Conservation (phyloP, 305 asterid genomes). For the Solanum hybrid region DNA sequence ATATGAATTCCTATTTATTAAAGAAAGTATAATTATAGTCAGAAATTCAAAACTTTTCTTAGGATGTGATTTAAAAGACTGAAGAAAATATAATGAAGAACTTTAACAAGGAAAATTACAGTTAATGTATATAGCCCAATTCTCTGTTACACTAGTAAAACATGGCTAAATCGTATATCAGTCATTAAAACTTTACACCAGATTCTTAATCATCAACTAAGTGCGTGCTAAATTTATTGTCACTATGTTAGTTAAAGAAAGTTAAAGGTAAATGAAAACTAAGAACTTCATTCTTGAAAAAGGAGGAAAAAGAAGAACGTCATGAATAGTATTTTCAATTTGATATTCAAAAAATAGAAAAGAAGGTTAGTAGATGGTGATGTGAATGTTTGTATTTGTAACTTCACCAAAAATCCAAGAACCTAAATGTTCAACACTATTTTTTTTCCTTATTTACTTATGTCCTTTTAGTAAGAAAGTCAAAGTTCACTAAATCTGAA, state of each 20-base stretch:
- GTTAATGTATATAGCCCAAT: not conserved
- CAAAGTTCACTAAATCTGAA: not conserved
- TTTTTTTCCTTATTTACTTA: not conserved
- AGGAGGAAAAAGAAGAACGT: not conserved
- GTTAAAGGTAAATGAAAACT: not conserved
- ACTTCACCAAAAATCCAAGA: not conserved
- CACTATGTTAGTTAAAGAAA: not conserved
- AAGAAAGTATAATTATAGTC: not conserved
- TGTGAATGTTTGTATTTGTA: not conserved
- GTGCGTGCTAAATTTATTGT: not conserved
- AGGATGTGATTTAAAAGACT: not conserved
- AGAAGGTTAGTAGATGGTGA: not conserved
- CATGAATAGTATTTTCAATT: not conserved
- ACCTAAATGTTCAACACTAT: not conserved
- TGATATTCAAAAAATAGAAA: not conserved
- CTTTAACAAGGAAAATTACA: not conserved
- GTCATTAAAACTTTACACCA: not conserved
- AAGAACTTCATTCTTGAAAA: not conserved
- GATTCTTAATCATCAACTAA: not conserved
- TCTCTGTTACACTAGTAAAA: not conserved
- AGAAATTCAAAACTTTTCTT: not conserved
- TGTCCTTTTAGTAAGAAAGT: not conserved
- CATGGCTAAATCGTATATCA: not conserved
- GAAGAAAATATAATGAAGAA: not conserved
- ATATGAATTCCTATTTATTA: not conserved